phyloP scores from a whole-genome alignment of 148 eudicot genomes.

The Camellia granthamiana region DNA sequence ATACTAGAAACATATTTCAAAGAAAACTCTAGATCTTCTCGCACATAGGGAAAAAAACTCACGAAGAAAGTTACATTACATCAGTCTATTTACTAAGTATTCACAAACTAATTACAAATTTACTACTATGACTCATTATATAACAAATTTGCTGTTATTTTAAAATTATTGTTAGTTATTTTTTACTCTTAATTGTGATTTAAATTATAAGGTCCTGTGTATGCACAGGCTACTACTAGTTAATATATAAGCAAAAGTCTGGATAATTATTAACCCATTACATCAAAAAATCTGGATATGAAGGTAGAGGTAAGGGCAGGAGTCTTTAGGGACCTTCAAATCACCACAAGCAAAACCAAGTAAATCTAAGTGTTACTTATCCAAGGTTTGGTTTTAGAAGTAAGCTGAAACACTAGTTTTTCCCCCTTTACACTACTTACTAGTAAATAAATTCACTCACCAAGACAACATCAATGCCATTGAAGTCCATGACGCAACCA shows the following conservation, averaged over 20 bases:
- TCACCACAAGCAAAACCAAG: neutral
- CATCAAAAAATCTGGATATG: neutral
- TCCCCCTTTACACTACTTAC: neutral
- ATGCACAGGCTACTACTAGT: too few species aligned
- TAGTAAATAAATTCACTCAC: slow-evolving; percentile 33
- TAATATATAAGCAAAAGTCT: neutral
- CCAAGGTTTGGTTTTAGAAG: neutral
- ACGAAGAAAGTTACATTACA: too few species aligned
- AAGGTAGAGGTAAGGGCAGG: neutral
- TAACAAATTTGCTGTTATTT: too few species aligned
- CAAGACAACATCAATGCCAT: slow-evolving; percentile 48
- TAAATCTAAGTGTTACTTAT: neutral
- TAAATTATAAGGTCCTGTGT: too few species aligned
- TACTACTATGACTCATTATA: too few species aligned
- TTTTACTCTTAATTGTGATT: too few species aligned
- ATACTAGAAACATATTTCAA: too few species aligned
- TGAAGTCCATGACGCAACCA: slow-evolving; percentile 57
- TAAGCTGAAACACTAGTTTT: neutral
- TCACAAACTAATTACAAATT: too few species aligned
- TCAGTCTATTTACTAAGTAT: too few species aligned
- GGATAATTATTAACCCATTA: neutral
- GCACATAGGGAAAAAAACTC: too few species aligned
- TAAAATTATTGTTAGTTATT: too few species aligned
- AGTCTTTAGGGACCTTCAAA: neutral
- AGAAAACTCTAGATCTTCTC: too few species aligned